phyloP scores from a whole-genome alignment of 2,329 filamentous ascomycete species.

The Amauroascus verrucosus region DNA sequence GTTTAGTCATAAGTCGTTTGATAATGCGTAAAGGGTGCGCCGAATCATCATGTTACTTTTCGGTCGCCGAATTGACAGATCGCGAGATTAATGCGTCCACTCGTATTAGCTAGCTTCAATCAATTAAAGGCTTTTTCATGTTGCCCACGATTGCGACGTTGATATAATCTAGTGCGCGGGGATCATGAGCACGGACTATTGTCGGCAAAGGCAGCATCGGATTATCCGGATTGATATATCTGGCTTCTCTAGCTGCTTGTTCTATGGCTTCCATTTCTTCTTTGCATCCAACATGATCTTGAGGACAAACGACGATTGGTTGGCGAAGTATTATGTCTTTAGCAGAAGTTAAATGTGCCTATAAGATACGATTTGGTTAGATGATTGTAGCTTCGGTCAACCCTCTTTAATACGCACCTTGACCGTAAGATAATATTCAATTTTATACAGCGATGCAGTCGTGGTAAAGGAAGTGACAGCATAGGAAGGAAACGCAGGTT shows the following conservation, averaged over 20 bases:
- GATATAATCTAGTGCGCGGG: slow-evolving; percentile 48
- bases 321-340: slow-evolving; percentile 82
- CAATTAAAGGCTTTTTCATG: slow-evolving; percentile 53
- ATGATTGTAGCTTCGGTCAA: neutral
- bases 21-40: neutral
- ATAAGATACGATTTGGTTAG: neutral
- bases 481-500: slow-evolving; percentile 80
- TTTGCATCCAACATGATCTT: slow-evolving; percentile 91
- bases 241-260: slow-evolving; percentile 86
- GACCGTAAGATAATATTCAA: slow-evolving; percentile 90
- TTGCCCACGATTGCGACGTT: slow-evolving; percentile 55
- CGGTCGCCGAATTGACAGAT: neutral
- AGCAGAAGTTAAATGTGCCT: slow-evolving; percentile 82
- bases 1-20: neutral
- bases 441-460: slow-evolving; percentile 88
- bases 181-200: slow-evolving; percentile 71
- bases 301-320: slow-evolving; percentile 88
- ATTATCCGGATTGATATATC: slow-evolving; percentile 76
- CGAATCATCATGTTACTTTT: neutral
- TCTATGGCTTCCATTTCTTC: slow-evolving; percentile 99
- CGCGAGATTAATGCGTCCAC: neutral
- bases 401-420: slow-evolving; percentile 56
- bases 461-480: slow-evolving; percentile 86
- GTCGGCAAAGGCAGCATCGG: slow-evolving; percentile 81
- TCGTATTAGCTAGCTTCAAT: slow-evolving; percentile 38